phyloP scores from a whole-genome alignment of 305 asterid species.

The Euphrasia arctica region DNA sequence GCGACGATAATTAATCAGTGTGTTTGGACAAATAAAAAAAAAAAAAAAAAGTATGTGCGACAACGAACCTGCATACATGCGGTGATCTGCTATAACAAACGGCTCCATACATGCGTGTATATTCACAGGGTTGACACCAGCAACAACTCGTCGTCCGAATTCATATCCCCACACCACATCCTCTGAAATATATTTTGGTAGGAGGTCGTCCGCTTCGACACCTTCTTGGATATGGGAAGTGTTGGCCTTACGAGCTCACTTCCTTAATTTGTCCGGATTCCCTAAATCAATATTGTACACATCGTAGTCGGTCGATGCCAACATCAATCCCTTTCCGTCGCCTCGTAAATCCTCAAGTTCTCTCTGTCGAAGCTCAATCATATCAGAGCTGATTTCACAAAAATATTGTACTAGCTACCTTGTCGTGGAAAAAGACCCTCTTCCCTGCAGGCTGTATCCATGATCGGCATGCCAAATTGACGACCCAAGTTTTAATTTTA shows the following conservation, averaged over 20 bases:
- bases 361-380: constrained; percentile 38
- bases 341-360: constrained; percentile 51
- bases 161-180: neutral
- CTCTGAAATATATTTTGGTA: constrained; percentile 41
- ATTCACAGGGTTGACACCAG: neutral
- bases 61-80: no score
- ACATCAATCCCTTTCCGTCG: constrained; percentile 45
- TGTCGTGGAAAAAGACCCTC: constrained; percentile 49
- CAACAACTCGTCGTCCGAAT: neutral
- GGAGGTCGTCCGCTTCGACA: constrained; percentile 57
- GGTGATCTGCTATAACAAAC: no score
- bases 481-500: constrained; percentile 21
- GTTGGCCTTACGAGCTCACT: constrained; percentile 44
- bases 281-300: constrained; percentile 52
- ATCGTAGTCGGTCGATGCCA: constrained; percentile 51
- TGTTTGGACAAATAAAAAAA: no score
- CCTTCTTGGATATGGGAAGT: constrained; percentile 53
- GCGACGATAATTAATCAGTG: no score
- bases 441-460: constrained; percentile 46
- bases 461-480: constrained; percentile 51
- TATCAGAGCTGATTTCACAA: neutral
- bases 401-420: constrained; percentile 17
- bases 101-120: neutral
- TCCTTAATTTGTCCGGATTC: constrained; percentile 43
- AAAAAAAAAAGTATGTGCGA: no score